A percentile compares a stretch with the other conserved stretches of the same genome.
Conservation (phyloP, 768 basidiomycete genomes). For the Boletus sp. region DNA sequence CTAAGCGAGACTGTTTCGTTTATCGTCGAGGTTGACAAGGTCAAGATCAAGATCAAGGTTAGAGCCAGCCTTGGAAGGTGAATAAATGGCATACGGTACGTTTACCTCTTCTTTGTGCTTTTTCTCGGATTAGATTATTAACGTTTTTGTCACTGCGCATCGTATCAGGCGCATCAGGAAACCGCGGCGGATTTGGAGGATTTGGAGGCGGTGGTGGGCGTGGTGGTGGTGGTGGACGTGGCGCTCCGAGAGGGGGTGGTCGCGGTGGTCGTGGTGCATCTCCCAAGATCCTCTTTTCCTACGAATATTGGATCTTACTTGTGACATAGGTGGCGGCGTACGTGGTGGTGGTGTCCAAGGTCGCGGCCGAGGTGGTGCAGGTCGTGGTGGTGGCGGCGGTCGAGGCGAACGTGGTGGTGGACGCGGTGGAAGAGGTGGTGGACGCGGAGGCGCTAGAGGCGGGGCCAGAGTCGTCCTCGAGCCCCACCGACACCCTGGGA, state of each 20-base stretch:
- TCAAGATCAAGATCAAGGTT: conserved; percentile 14
- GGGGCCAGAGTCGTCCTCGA: conserved; percentile 90
- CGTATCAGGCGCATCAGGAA: conserved; percentile 57
- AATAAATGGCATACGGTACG: conserved; percentile 38
- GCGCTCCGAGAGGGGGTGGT: conserved; percentile 40
- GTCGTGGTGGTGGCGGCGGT: conserved; percentile 45
- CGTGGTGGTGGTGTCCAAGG: conserved; percentile 29
- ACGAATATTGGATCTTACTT: neutral
- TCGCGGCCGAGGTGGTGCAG: conserved; percentile 36
- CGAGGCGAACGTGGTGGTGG: conserved; percentile 47
- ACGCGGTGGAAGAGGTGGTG: conserved; percentile 57
- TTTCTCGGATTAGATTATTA: neutral
- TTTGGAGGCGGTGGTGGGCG: conserved; percentile 49
- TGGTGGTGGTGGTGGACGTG: conserved; percentile 37
- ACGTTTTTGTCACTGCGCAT: neutral
- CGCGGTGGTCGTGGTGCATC: conserved; percentile 41
- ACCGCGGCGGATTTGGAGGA: conserved; percentile 72
- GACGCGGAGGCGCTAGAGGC: conserved; percentile 70
- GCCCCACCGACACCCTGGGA: conserved; percentile 90
- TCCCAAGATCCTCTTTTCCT: neutral
- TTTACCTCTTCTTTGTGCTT: neutral
- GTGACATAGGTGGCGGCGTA: conserved; percentile 8
- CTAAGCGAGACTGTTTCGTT: neutral
- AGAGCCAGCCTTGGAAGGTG: conserved; percentile 12
- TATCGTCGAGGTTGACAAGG: neutral